Base-by-base conservation (phyloP, 495 filamentous ascomycete species). In the Aspergillus cavernicola region DNA sequence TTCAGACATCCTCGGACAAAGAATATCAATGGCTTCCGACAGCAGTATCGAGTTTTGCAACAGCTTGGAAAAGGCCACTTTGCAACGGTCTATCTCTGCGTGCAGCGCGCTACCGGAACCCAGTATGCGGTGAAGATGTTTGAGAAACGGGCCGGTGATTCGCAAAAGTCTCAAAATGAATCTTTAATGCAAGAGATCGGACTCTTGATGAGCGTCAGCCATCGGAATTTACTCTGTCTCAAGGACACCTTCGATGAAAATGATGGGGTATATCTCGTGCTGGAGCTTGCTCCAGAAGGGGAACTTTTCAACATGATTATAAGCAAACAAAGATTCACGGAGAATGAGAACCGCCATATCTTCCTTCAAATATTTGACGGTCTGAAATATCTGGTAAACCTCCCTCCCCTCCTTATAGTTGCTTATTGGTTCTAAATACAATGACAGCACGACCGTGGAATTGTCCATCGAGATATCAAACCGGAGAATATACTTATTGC, bases 381-480 rank as follows among this genome's bases (percentile, higher is more conserved):
- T 2, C 76, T 97, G 49, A 96, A 95, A 62, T 97, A 97, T 68
- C 60, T 99, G 76, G 92, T 97, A 76, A 70, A 83, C 67, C 1
- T 36, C 53, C 52, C 26, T 61, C 29, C 9, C 16, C 20, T 12
- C 24, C 8, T 7, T 31, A 20, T 15, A 16, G 10, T 12, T 8
- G 15, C 11, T 49, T 8, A 32, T 37, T 57, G 18, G 22, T 6
- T 38, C 74, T 85, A 59, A 83, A 50, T 6, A 29, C 8, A n/a
- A 5, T 24, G 29, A 52, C 54, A 97, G 93, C 95, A 99, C 67
- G 95, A 97, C 47, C 89, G 95, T 57, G 92, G 90, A 59, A 96
- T 97, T 62, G 92, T 97, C 7, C 95, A 99, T 69, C 89, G 95
- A 42, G 95, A 99, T 60, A 96, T 99, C 64, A 99, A 99, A 68